Evolutionary conservation across 1,284 basidiomycete species (phyloP).

Genomic region (Mycosarcoma maydis): DNA sequence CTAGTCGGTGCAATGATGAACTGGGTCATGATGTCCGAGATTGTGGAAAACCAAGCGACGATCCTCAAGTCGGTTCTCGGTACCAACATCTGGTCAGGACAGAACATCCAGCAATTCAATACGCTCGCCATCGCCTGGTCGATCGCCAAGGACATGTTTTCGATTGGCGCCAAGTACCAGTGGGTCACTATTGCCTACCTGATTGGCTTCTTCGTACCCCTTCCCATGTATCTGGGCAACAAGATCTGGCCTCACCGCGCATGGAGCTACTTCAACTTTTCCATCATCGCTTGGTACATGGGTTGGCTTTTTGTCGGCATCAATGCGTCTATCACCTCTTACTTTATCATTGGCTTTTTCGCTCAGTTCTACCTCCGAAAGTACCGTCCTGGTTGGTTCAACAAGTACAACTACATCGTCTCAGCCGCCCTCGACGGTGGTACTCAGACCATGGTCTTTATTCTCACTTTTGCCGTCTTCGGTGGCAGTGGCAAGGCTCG

Average conservation of each 20-base stretch:
- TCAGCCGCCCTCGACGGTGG: conserved; percentile 72
- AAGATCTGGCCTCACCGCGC: conserved; percentile 35
- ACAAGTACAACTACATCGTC: conserved; percentile 77
- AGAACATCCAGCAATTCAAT: conserved; percentile 48
- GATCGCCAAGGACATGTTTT: conserved; percentile 43
- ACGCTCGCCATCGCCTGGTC: conserved; percentile 47
- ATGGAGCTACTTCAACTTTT: conserved; percentile 41
- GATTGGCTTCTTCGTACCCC: conserved; percentile 22
- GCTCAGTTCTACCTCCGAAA: conserved; percentile 43
- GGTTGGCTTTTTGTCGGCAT: conserved; percentile 40
- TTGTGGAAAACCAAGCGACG: conserved; percentile 26
- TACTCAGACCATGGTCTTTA: conserved; percentile 74
- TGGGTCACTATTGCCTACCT: conserved; percentile 36
- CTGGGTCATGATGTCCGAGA: conserved; percentile 37
- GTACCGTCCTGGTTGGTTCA: conserved; percentile 53
- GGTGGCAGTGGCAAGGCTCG: conserved; percentile 71
- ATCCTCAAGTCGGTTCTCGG: conserved; percentile 46
- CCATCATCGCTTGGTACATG: conserved; percentile 44
- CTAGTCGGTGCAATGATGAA: conserved; percentile 47
- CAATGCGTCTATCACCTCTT: conserved; percentile 28
- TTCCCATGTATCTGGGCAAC: conserved; percentile 31
- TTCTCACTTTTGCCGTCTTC: conserved; percentile 77
- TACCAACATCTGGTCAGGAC: conserved; percentile 45
- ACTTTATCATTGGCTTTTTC: conserved; percentile 35
- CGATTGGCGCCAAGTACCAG: conserved; percentile 31